Conservation (phyloP, 2,329 filamentous ascomycete genomes). For the Stachybotrys elegans region DNA sequence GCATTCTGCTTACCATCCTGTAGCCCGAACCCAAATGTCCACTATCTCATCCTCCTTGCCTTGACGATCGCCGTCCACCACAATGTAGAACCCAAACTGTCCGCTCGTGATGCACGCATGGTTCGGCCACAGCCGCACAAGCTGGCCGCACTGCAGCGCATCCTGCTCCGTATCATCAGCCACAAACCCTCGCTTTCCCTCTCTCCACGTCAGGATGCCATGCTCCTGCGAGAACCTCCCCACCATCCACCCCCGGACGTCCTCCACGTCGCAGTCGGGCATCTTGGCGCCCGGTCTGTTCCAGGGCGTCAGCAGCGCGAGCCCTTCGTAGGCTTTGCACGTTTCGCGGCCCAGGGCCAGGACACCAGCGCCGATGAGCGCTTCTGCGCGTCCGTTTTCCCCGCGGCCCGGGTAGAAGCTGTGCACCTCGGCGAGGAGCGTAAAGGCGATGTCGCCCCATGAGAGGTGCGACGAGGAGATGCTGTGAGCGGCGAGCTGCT, state of each 20-base stretch:
- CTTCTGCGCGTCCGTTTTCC: not conserved
- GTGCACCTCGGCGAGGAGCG: constrained; percentile 64
- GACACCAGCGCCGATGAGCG: not conserved
- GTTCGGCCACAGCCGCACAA: constrained; percentile 68
- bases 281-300: constrained; percentile 50
- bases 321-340: constrained; percentile 45
- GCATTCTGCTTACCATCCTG: constrained; percentile 72
- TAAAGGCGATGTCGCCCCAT: constrained; percentile 54
- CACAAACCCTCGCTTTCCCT: no score
- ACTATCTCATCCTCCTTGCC: constrained; percentile 54
- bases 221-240: constrained; percentile 72
- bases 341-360: constrained; percentile 60
- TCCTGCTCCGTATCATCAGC: constrained; percentile 37
- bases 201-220: constrained; percentile 59
- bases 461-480: constrained; percentile 32
- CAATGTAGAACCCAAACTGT: constrained; percentile 63
- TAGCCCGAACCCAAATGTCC: constrained; percentile 70
- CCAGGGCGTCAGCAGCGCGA: constrained; percentile 63
- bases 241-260: constrained; percentile 58
- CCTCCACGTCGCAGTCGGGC: constrained; percentile 27
- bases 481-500: constrained; percentile 68
- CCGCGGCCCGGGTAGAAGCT: constrained; percentile 48
- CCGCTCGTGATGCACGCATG: constrained; percentile 71
- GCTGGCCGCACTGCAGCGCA: constrained; percentile 55
- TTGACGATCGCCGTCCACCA: constrained; percentile 60